These are phyloP conservation scores for Podospora pseudopauciseta DNA, from an alignment of 495 filamentous ascomycete species.

Conservation along the genomic window DNA sequence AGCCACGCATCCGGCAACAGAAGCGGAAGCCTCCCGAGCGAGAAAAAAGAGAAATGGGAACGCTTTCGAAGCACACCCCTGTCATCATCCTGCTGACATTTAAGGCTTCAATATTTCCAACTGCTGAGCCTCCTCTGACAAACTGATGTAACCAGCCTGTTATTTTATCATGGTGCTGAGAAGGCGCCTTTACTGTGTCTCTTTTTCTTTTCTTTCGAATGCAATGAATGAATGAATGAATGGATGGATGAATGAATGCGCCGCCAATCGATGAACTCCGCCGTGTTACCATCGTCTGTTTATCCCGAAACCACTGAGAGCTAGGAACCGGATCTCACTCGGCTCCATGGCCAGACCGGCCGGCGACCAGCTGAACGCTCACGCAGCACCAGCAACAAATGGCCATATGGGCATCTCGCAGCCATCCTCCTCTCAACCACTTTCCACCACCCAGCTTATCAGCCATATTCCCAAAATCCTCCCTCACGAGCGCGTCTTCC, in stretches of 20 bases:
- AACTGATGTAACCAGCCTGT: neutral
- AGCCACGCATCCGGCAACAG: neutral
- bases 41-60: neutral
- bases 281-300: neutral
- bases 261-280: neutral
- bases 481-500: constrained; percentile 70
- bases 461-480: constrained; percentile 55
- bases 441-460: constrained; percentile 18
- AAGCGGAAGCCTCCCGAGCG: neutral
- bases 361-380: neutral
- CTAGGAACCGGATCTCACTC: neutral
- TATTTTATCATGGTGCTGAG: neutral
- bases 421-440: neutral
- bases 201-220: neutral
- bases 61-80: neutral
- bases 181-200: neutral
- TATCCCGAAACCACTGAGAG: neutral
- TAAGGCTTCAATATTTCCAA: constrained; percentile 5
- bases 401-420: neutral
- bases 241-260: neutral
- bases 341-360: neutral
- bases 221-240: neutral
- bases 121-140: neutral
- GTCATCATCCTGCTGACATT: constrained; percentile 4
- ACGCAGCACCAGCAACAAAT: neutral